These are phyloP conservation scores for Xylariaceae sp. DNA, from an alignment of 2,329 filamentous ascomycete species.

Conservation along the genomic window DNA sequence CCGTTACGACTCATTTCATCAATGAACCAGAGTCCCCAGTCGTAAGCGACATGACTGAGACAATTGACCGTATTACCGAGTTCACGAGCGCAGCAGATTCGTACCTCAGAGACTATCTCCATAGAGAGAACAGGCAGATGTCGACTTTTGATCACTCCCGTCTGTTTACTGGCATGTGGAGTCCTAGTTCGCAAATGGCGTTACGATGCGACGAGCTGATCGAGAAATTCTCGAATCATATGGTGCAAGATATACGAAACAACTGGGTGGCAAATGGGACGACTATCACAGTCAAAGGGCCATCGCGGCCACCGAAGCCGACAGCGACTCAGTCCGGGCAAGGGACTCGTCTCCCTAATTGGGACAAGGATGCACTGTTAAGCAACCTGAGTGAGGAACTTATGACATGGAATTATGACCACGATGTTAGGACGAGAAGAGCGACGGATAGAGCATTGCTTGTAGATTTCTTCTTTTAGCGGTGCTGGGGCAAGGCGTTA, in stretches of 20 bases:
- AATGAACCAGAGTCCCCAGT: slow-evolving; percentile 22
- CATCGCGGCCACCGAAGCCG: slow-evolving; percentile 31
- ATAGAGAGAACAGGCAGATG: background rate
- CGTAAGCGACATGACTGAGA: slow-evolving; percentile 15
- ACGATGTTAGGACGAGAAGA: slow-evolving; percentile 19
- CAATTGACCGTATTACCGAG: slow-evolving; percentile 22
- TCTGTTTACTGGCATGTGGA: slow-evolving; percentile 24
- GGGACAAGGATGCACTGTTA: slow-evolving; percentile 19
- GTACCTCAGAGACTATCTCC: slow-evolving; percentile 22
- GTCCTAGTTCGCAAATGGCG: slow-evolving; percentile 1
- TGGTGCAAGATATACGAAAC: slow-evolving; percentile 41
- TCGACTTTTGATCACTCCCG: slow-evolving; percentile 16
- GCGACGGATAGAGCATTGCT: slow-evolving; percentile 11
- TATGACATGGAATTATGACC: slow-evolving; percentile 24
- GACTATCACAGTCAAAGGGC: slow-evolving; percentile 37
- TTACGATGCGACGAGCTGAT: slow-evolving; percentile 31
- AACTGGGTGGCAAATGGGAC: slow-evolving; percentile 39
- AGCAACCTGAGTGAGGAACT: slow-evolving; percentile 21
- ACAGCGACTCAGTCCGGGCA: slow-evolving; percentile 34
- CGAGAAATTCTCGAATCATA: slow-evolving; percentile 38
- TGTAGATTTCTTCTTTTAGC: slow-evolving; percentile 25
- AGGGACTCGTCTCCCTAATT: slow-evolving; percentile 28
- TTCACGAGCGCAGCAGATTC: slow-evolving; percentile 25
- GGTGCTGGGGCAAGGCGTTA: no score
- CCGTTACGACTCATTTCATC: slow-evolving; percentile 26